These are phyloP conservation scores for Ceratobasidium sp. DNA, from an alignment of 1,284 basidiomycete species.

Conservation along the genomic window DNA sequence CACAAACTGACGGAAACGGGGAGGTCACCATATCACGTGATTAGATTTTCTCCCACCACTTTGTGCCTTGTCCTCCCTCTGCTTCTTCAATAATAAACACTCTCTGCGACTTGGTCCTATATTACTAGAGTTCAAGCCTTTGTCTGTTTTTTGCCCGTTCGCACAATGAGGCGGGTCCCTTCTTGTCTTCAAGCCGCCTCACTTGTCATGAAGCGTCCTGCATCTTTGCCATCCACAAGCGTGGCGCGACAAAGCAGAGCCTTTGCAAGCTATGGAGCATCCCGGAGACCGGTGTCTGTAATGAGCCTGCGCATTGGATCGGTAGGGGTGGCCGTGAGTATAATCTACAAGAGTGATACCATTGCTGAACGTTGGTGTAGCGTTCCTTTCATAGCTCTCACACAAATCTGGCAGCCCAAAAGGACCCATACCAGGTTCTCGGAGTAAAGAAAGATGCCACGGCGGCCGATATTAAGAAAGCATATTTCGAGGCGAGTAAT, in stretches of 20 bases:
- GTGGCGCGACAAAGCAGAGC: neutral
- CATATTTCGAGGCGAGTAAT: conserved; percentile 84
- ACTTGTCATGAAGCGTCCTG: conserved; percentile 17
- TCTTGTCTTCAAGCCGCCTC: conserved; percentile 32
- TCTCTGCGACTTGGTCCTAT: neutral
- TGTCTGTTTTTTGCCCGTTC: neutral
- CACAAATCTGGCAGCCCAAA: conserved; percentile 62
- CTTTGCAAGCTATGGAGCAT: neutral
- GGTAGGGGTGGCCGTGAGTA: conserved; percentile 21
- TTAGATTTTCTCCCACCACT: conserved; percentile 19
- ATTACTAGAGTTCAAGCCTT: neutral
- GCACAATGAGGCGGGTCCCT: conserved; percentile 12
- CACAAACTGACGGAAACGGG: conserved; percentile 4
- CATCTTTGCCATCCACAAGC: neutral
- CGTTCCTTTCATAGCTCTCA: conserved; percentile 77
- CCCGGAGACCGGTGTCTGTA: neutral
- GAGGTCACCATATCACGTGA: conserved; percentile 18
- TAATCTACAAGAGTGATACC: too few relatives aligned
- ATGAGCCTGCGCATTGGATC: neutral
- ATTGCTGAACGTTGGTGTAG: conserved; percentile 53
- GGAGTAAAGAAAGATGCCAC: conserved; percentile 88
- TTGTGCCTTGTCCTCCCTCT: neutral
- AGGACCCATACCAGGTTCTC: conserved; percentile 90
- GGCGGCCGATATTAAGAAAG: conserved; percentile 92
- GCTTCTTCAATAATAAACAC: neutral